Base-by-base conservation (phyloP, 257 asterid species). In the Solanum pimpinellifolium region DNA sequence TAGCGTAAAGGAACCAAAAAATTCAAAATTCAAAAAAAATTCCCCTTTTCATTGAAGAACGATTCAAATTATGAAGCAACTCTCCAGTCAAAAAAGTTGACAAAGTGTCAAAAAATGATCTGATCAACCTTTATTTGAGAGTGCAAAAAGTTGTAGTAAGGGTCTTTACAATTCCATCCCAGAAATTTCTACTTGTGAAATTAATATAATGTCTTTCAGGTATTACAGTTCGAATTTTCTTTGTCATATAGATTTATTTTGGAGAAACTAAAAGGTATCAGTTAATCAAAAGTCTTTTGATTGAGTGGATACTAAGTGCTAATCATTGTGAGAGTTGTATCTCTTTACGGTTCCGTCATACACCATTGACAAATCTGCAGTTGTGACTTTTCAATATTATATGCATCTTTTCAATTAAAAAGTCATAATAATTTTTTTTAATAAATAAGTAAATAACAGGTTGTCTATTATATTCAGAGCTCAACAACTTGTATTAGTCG, bases 121-220 rank as follows among this genome's bases (percentile, higher is more conserved):
- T 35, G 7, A 35, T 5, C 39, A 4, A 35, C 7, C 39, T 35
- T 35, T 91, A 83, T 88, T 90, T 87, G 88, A 66, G 37, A 89
- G 87, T 52, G 46, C 62, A 73, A 90, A 85, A 83, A 87, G 91
- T 86, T 65, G 74, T 60, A 88, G 86, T 81, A 62, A 60, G 41
- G 92, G 93, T 56, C 90, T 93, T 88, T 88, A 93, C 7, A 95
- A 89, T 69, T 94, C 94, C 80, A 90, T 93, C 35, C 94, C 95
- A 25, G 96, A 94, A 66, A 83, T 92, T 37, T 91, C 98, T 60
- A 90, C 94, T 90, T 89, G 92, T 87, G 95, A 89, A 72, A 91
- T 90, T 88, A 90, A 86, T 86, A 27, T 90, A 11, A 89, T 95
- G 62, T 91, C 86, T 88, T 87, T 95, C 86, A 92, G 97, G 98